A percentile compares a stretch with the other conserved stretches of the same genome.
These are phyloP conservation scores for Phytophthora agathidicida DNA, from an alignment of 352 stramenopile species.

Conservation along the genomic window DNA sequence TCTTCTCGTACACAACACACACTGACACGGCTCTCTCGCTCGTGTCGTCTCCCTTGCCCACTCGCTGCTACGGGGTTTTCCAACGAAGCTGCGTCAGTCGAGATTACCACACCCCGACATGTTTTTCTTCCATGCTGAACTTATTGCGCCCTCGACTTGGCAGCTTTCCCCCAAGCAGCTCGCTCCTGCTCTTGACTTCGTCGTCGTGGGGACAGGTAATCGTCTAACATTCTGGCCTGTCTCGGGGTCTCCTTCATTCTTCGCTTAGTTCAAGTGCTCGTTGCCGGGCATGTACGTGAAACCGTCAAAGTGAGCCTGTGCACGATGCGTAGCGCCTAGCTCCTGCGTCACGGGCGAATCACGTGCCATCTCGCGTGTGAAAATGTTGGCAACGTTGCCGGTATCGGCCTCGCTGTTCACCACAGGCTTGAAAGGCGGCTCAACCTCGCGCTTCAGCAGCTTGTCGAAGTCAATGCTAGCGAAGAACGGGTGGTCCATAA, in stretches of 20 bases:
- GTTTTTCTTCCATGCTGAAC: conserved; percentile 19
- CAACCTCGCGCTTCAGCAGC: conserved; percentile 80
- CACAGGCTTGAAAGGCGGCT: conserved; percentile 87
- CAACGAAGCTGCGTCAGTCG: conserved; percentile 27
- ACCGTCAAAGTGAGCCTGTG: conserved; percentile 91
- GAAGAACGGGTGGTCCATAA: conserved; percentile 92
- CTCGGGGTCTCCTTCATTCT: conserved; percentile 11
- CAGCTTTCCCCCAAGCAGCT: conserved; percentile 33
- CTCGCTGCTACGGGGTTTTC: conserved; percentile 23
- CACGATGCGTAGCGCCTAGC: conserved; percentile 79
- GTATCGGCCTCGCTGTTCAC: conserved; percentile 85
- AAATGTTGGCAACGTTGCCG: conserved; percentile 89
- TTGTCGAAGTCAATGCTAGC: conserved; percentile 87
- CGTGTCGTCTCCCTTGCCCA: conserved; percentile 30
- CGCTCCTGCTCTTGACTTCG: conserved; percentile 24
- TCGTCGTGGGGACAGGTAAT: conserved; percentile 30
- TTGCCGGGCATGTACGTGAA: conserved; percentile 93
- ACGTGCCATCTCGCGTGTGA: conserved; percentile 81
- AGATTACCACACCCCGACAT: conserved; percentile 14
- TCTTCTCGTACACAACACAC: conserved; percentile 48
- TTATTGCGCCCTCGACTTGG: conserved; percentile 18
- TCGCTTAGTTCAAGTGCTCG: conserved; percentile 59
- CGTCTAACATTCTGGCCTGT: conserved; percentile 34
- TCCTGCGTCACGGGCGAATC: conserved; percentile 91
- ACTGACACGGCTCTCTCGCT: conserved; percentile 47